A percentile compares a stretch with the other conserved stretches of the same genome.
Conservation (phyloP, 345 rosid genomes). For the Orychophragmus violaceus region DNA sequence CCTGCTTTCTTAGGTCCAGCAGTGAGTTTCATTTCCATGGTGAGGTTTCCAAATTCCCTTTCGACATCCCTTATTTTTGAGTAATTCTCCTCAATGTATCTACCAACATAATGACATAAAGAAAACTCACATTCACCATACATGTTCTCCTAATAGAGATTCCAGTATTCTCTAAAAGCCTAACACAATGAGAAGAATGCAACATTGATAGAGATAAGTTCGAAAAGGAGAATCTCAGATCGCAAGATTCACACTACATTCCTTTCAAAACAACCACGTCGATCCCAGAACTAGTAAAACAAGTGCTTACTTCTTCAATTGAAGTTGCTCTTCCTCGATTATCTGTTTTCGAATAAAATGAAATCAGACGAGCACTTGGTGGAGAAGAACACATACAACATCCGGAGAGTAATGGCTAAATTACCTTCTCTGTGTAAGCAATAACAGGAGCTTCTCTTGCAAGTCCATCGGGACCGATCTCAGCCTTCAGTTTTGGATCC, state of each 20-base stretch:
- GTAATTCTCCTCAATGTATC: conserved; percentile 85
- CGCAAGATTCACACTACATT: not conserved
- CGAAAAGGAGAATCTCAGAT: not conserved
- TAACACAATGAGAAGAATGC: not conserved
- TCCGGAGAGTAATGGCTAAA: not conserved
- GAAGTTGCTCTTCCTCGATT: conserved; percentile 82
- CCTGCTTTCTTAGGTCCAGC: conserved; percentile 96
- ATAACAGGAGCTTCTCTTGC: conserved; percentile 74
- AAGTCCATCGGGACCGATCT: conserved; percentile 91
- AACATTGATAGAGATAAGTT: not conserved
- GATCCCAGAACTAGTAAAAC: not conserved
- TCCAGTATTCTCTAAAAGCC: not conserved
- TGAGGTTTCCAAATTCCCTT: conserved; percentile 63
- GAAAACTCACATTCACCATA: conserved; percentile 1
- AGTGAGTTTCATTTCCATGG: conserved; percentile 92
- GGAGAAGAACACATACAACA: not conserved
- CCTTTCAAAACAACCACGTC: not conserved
- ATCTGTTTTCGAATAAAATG: conserved; percentile 33
- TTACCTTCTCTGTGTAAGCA: conserved; percentile 88
- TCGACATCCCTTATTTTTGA: conserved; percentile 82
- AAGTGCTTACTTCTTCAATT: conserved; percentile 56
- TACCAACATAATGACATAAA: conserved; percentile 9
- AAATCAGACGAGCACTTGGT: too few relatives aligned
- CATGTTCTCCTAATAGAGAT: not conserved
- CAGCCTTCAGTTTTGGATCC: conserved; percentile 54